A percentile compares a stretch with the other conserved stretches of the same genome.
phyloP scores from a whole-genome alignment of 257 asterid species.

The Craterostigma plantagineum region DNA sequence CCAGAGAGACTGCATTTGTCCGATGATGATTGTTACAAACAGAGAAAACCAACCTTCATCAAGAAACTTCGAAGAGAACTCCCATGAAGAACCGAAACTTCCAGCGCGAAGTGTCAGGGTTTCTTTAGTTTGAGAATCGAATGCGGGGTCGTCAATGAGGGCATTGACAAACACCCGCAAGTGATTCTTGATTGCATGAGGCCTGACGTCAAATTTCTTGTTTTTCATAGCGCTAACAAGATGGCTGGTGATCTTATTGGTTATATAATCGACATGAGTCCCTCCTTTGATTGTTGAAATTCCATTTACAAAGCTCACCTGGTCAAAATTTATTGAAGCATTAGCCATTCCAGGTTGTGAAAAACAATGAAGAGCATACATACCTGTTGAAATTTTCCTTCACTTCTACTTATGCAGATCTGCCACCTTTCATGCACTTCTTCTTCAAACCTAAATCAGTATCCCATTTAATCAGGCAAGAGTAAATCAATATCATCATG shows the following conservation, averaged over 20 bases:
- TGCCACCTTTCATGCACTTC: slow-evolving; percentile 87
- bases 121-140: slow-evolving; percentile 98
- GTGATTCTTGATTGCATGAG: slow-evolving; percentile 73
- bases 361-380: no score
- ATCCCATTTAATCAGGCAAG: background rate
- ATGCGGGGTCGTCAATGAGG: slow-evolving; percentile 95
- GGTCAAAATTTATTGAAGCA: slow-evolving; percentile 4
- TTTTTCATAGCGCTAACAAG: slow-evolving; percentile 31
- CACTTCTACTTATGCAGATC: slow-evolving; percentile 73
- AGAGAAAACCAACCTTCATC: slow-evolving; percentile 43
- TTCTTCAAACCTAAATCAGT: slow-evolving; percentile 44
- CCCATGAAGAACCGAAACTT: slow-evolving; percentile 90
- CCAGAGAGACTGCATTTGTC: no score
- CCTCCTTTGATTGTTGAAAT: slow-evolving; percentile 98
- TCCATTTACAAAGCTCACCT: slow-evolving; percentile 94
- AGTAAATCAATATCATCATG: no score
- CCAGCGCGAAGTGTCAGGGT: slow-evolving; percentile 74
- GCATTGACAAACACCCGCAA: slow-evolving; percentile 96
- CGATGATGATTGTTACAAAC: background rate
- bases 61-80: slow-evolving; percentile 50
- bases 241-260: slow-evolving; percentile 71
- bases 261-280: slow-evolving; percentile 87
- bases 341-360: no score
- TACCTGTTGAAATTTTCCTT: slow-evolving; percentile 96
- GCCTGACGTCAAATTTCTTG: slow-evolving; percentile 51